Percentiles rank a stretch among this genome's conserved stretches.
phyloP scores from a whole-genome alignment of 192 early-diverging fungal species.

The Obelidium mucronatum region DNA sequence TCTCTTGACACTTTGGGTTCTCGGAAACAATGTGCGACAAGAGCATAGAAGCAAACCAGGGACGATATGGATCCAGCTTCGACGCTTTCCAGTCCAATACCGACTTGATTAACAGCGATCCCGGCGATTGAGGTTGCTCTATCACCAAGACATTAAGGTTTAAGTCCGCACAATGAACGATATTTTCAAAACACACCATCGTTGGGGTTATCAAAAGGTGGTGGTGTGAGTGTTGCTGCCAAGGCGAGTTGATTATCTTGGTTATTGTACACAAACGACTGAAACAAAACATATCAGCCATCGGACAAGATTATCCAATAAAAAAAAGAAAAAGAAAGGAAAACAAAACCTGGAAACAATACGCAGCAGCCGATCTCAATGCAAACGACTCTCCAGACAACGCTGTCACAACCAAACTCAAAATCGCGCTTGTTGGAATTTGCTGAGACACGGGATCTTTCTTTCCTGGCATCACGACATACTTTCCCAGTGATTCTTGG shows the following conservation, averaged over 20 bases:
- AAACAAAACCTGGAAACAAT: constrained; percentile 70
- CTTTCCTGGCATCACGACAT: constrained; percentile 61
- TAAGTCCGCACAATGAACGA: too few relatives aligned
- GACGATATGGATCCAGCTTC: constrained; percentile 78
- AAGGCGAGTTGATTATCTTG: constrained; percentile 87
- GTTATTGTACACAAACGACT: constrained; percentile 81
- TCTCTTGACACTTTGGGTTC: constrained; percentile 78
- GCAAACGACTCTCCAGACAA: constrained; percentile 70
- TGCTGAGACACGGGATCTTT: constrained; percentile 42
- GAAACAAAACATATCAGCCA: constrained; percentile 4
- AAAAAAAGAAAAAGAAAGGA: neutral
- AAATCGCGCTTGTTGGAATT: constrained; percentile 78
- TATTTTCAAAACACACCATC: too few relatives aligned
- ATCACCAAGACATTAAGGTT: neutral
- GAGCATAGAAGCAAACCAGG: constrained; percentile 89
- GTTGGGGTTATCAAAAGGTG: constrained; percentile 77
- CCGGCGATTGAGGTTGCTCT: constrained; percentile 83
- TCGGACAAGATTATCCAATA: neutral
- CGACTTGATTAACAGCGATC: constrained; percentile 83
- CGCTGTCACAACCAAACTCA: constrained; percentile 80
- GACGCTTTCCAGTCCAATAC: constrained; percentile 79
- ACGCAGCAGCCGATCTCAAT: constrained; percentile 83
- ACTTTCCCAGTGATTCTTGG: constrained; percentile 79
- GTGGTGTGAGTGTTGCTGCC: constrained; percentile 82
- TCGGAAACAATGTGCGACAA: constrained; percentile 81